These are phyloP conservation scores for Dactylellina cionopaga DNA, from an alignment of 2,329 filamentous ascomycete species.

Conservation along the genomic window DNA sequence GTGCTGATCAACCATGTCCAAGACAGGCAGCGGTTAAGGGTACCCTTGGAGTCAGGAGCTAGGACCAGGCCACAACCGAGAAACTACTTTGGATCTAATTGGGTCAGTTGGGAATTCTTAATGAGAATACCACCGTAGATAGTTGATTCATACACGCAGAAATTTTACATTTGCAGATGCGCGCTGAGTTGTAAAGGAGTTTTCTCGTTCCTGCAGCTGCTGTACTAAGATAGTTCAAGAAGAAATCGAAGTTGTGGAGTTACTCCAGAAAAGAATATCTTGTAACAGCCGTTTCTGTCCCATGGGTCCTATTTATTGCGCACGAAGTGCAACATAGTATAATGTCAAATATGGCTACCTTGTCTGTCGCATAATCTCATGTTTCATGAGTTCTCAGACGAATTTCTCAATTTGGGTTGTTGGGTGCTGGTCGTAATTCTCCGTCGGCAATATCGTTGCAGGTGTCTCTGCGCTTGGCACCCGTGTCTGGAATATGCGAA, in stretches of 20 bases:
- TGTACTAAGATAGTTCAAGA: background rate
- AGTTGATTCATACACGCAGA: slow-evolving; percentile 5
- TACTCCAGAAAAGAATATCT: background rate
- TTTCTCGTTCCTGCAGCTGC: background rate
- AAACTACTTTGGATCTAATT: background rate
- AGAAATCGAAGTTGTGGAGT: background rate
- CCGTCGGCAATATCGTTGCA: slow-evolving; percentile 9
- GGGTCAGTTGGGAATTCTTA: background rate
- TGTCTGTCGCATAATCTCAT: slow-evolving; percentile 14
- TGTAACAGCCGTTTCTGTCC: background rate
- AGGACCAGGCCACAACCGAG: slow-evolving; percentile 8
- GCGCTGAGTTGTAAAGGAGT: slow-evolving; percentile 8
- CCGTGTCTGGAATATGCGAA: background rate
- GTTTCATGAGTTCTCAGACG: slow-evolving; percentile 20
- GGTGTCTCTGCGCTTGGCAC: slow-evolving; percentile 12
- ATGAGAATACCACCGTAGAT: background rate
- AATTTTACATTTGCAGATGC: background rate
- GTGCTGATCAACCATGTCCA: background rate
- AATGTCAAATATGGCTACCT: background rate
- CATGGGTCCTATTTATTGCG: background rate
- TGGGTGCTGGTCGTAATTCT: background rate
- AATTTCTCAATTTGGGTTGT: slow-evolving; percentile 21
- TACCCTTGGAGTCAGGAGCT: slow-evolving; percentile 5
- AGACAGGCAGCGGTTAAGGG: background rate
- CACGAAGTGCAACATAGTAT: background rate